A percentile compares a stretch with the other conserved stretches of the same genome.
These are phyloP conservation scores for Vararia minispora DNA, from an alignment of 768 basidiomycete species.

Conservation along the genomic window DNA sequence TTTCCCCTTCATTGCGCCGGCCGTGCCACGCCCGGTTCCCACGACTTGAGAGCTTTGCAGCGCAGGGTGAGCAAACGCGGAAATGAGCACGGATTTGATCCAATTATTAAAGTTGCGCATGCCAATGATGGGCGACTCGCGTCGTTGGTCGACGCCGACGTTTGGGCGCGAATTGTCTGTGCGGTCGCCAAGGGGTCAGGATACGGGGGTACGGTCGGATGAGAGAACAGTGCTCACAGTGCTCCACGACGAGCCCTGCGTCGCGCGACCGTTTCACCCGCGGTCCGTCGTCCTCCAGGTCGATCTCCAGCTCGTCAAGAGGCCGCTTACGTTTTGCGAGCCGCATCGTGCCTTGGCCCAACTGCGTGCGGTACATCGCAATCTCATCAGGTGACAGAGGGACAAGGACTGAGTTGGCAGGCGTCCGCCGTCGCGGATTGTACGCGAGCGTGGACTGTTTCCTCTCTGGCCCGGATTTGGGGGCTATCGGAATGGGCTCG, in stretches of 20 bases:
- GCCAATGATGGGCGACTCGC: constrained; percentile 89
- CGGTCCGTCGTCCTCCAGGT: constrained; percentile 19
- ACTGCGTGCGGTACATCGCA: constrained; percentile 18
- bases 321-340: constrained; percentile 22
- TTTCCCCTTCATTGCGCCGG: constrained; percentile 38
- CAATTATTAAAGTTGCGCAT: constrained; percentile 99
- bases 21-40: constrained; percentile 20
- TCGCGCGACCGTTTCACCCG: constrained; percentile 48
- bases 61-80: constrained; percentile 72
- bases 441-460: constrained; percentile 13
- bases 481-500: constrained; percentile 11
- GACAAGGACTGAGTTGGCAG: constrained; percentile 18
- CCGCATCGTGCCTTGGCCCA: constrained; percentile 21
- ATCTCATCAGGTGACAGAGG: constrained; percentile 12
- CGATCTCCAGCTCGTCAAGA: constrained; percentile 8
- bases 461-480: constrained; percentile 12
- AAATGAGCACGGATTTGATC: constrained; percentile 96
- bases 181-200: constrained; percentile 1
- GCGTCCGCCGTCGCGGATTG: constrained; percentile 16
- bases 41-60: constrained; percentile 22
- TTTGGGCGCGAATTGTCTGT: constrained; percentile 91
- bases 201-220: not conserved
- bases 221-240: constrained; percentile 53
- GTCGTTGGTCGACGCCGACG: constrained; percentile 74
- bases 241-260: constrained; percentile 60